Percentiles rank a stretch among this genome's conserved stretches.
These are phyloP conservation scores for Ceratonia siliqua DNA, from an alignment of 306 rosid species.

Conservation along the genomic window DNA sequence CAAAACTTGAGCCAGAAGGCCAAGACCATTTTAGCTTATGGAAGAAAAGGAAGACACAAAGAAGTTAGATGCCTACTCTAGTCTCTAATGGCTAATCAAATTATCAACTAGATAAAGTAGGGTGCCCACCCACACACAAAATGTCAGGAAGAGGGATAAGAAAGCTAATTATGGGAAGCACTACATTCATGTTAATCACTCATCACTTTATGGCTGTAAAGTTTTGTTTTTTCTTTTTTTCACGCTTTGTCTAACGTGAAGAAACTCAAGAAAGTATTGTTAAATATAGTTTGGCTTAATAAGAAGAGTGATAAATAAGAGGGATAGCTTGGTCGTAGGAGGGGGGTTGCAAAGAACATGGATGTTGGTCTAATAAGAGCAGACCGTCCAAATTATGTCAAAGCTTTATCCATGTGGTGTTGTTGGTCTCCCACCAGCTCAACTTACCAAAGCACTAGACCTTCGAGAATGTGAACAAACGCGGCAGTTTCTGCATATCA, in stretches of 20 bases:
- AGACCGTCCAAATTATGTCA: conserved; percentile 6
- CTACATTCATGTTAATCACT: conserved; percentile 42
- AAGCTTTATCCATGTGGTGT: conserved; percentile 41
- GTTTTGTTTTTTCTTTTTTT: conserved; percentile 29
- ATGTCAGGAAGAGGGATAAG: conserved; percentile 11
- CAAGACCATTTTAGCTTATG: conserved; percentile 39
- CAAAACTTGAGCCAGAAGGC: conserved; percentile 25
- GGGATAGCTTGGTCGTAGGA: no score
- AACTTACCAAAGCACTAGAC: conserved; percentile 28
- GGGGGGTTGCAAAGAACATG: neutral
- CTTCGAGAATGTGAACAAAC: conserved; percentile 17
- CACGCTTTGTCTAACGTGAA: conserved; percentile 40
- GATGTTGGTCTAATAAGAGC: conserved; percentile 43
- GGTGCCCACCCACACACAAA: neutral
- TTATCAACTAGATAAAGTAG: neutral
- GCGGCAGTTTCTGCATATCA: conserved; percentile 8
- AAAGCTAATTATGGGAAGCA: conserved; percentile 40
- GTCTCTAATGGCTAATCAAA: no score
- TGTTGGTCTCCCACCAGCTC: conserved; percentile 55
- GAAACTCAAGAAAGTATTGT: conserved; percentile 15
- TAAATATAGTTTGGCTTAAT: neutral
- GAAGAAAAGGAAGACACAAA: conserved; percentile 3
- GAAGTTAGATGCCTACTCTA: no score
- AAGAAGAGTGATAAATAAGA: neutral
- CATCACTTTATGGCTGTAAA: conserved; percentile 37